Percentiles rank a stretch among this genome's conserved stretches.
Conservation (phyloP, 129 eudicot genomes). For the Pulicaria dysenterica region DNA sequence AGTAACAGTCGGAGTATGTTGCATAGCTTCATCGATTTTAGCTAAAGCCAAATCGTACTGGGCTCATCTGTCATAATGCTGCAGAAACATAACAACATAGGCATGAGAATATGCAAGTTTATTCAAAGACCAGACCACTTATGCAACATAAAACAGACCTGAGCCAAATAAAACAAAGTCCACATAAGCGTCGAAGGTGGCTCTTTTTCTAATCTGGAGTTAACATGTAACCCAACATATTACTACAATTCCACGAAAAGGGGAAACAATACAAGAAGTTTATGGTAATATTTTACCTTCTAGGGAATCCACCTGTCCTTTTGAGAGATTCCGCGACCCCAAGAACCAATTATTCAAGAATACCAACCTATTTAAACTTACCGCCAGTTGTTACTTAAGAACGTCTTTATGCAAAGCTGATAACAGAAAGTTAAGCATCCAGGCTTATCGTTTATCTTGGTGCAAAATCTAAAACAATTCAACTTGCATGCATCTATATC, state of each 20-base stretch:
- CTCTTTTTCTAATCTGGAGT: slow-evolving; percentile 76
- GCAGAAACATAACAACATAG: slow-evolving; percentile 37
- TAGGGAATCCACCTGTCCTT: slow-evolving; percentile 79
- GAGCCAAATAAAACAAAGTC: slow-evolving; percentile 91
- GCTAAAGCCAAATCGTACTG: slow-evolving; percentile 70
- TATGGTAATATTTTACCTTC: slow-evolving; percentile 51
- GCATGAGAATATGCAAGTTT: slow-evolving; percentile 7
- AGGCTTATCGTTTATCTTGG: no score
- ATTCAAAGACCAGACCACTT: neutral
- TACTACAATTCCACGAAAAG: neutral
- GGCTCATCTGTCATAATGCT: slow-evolving; percentile 88
- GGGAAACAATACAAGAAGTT: neutral
- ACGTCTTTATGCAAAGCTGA: no score
- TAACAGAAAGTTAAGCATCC: no score
- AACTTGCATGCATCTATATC: no score
- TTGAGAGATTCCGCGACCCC: slow-evolving; percentile 72
- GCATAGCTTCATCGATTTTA: slow-evolving; percentile 86
- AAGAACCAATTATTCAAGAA: slow-evolving; percentile 72
- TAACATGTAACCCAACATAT: slow-evolving; percentile 24
- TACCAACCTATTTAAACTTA: slow-evolving; percentile 79
- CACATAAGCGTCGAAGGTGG: slow-evolving; percentile 97
- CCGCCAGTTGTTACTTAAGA: no score
- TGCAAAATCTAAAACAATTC: no score
- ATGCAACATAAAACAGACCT: slow-evolving; percentile 44
- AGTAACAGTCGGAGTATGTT: slow-evolving; percentile 93